Conservation (phyloP, 495 filamentous ascomycete genomes). For the Diplogelasinospora grovesii region DNA sequence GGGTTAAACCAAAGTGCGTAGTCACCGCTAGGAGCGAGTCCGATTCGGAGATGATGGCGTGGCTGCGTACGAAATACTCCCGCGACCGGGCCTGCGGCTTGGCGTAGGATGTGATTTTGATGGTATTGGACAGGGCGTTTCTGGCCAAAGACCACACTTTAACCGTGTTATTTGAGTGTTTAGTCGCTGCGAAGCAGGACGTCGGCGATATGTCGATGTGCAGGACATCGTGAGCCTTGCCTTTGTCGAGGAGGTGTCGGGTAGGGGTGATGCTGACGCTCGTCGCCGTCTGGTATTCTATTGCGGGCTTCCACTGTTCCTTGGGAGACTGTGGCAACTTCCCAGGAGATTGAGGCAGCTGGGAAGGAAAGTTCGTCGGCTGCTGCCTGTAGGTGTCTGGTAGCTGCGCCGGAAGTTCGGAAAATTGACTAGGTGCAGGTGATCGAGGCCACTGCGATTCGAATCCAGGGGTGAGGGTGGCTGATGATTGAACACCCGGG, state of each 20-base stretch:
- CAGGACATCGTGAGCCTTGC: slow-evolving; percentile 16
- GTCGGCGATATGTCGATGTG: slow-evolving; percentile 22
- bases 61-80: slow-evolving; percentile 26
- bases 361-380: too few relatives aligned
- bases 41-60: slow-evolving; percentile 22
- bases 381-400: too few relatives aligned
- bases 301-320: too few relatives aligned
- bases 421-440: too few relatives aligned
- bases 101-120: slow-evolving; percentile 24
- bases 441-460: too few relatives aligned
- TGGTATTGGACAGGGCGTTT: slow-evolving; percentile 16
- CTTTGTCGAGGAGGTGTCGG: slow-evolving; percentile 18
- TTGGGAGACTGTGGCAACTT: too few relatives aligned
- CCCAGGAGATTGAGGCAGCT: too few relatives aligned
- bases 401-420: too few relatives aligned
- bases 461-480: too few relatives aligned
- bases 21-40: slow-evolving; percentile 20
- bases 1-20: slow-evolving; percentile 22
- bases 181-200: slow-evolving; percentile 11
- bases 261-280: slow-evolving; percentile 9
- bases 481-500: too few relatives aligned
- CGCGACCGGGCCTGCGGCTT: slow-evolving; percentile 20
- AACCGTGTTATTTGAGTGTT: slow-evolving; percentile 19
- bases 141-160: slow-evolving; percentile 23
- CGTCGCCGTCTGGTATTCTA: too few relatives aligned